Conservation (phyloP, 2,329 filamentous ascomycete genomes). For the Pezicula carpinea region DNA sequence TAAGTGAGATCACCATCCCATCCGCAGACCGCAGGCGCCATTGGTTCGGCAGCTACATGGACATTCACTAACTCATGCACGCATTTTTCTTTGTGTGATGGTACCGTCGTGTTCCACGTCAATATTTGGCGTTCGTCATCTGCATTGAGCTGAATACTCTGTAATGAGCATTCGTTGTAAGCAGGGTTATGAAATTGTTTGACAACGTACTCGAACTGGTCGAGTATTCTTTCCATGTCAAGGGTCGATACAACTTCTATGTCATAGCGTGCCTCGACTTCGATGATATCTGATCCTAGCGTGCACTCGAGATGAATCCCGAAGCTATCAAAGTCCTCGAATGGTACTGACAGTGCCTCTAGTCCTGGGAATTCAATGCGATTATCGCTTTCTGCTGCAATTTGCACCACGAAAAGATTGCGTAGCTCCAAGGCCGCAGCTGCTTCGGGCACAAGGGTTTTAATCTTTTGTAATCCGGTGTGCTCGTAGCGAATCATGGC, state of each 20-base stretch:
- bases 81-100: slow-evolving; percentile 6
- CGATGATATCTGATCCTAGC: neutral
- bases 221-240: neutral
- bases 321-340: slow-evolving; percentile 3
- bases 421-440: slow-evolving; percentile 15
- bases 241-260: neutral
- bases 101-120: slow-evolving; percentile 9
- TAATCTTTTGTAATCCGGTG: slow-evolving; percentile 24
- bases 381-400: slow-evolving; percentile 5
- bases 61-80: neutral
- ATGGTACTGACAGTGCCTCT: slow-evolving; percentile 1
- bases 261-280: slow-evolving; percentile 2
- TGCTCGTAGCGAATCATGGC: slow-evolving; percentile 49
- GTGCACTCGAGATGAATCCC: slow-evolving; percentile 2
- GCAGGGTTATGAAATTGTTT: neutral
- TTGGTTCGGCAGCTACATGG: slow-evolving; percentile 1
- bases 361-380: neutral
- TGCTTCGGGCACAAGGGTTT: slow-evolving; percentile 9
- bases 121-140: slow-evolving; percentile 2
- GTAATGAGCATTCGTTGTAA: neutral
- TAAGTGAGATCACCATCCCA: slow-evolving; percentile 14
- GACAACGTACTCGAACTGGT: slow-evolving; percentile 1
- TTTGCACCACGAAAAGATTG: slow-evolving; percentile 18
- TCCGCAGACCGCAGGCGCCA: slow-evolving; percentile 4
- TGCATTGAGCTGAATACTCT: slow-evolving; percentile 1